Evolutionary conservation across 2,329 filamentous ascomycete species (phyloP).

Genomic region (Xylaria sp.): DNA sequence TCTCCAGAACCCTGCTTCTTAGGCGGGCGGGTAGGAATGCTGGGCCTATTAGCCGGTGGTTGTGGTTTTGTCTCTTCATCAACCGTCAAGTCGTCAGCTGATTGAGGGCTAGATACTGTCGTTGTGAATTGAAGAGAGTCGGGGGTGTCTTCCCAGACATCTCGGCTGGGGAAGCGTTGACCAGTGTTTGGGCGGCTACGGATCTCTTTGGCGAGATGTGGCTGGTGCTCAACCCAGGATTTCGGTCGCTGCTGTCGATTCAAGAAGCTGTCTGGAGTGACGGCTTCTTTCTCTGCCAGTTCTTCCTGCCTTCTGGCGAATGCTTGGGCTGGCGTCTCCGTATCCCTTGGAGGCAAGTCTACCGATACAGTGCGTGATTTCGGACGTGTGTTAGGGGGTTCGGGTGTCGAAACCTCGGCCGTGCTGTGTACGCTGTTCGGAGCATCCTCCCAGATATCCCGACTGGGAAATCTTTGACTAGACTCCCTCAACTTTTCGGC

Average conservation of each 20-base stretch:
- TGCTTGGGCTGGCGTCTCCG: slow-evolving; percentile 69
- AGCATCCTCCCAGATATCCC: slow-evolving; percentile 97
- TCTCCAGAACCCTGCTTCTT: slow-evolving; percentile 55
- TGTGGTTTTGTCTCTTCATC: slow-evolving; percentile 56
- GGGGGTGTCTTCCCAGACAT: slow-evolving; percentile 94
- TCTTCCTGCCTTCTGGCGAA: slow-evolving; percentile 75
- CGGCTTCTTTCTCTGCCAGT: slow-evolving; percentile 67
- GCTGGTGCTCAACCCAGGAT: slow-evolving; percentile 60
- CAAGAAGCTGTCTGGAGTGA: slow-evolving; percentile 63
- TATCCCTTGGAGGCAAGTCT: slow-evolving; percentile 53
- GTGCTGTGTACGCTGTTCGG: slow-evolving; percentile 84
- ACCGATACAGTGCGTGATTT: slow-evolving; percentile 53
- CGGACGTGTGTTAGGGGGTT: slow-evolving; percentile 62
- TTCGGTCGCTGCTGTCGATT: slow-evolving; percentile 61
- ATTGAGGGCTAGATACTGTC: slow-evolving; percentile 70
- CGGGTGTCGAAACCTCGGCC: slow-evolving; percentile 86
- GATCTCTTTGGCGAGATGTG: slow-evolving; percentile 63
- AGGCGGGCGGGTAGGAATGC: slow-evolving; percentile 63
- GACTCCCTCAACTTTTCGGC: slow-evolving; percentile 63
- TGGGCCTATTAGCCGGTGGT: slow-evolving; percentile 63
- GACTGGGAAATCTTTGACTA: slow-evolving; percentile 84
- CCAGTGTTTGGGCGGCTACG: slow-evolving; percentile 64
- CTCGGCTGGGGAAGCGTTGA: slow-evolving; percentile 87
- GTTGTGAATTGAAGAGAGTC: slow-evolving; percentile 84
- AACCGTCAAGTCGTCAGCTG: slow-evolving; percentile 53